Evolutionary conservation across 139 green algal genomes (phyloP).

Genomic region (Eudorina sp.): DNA sequence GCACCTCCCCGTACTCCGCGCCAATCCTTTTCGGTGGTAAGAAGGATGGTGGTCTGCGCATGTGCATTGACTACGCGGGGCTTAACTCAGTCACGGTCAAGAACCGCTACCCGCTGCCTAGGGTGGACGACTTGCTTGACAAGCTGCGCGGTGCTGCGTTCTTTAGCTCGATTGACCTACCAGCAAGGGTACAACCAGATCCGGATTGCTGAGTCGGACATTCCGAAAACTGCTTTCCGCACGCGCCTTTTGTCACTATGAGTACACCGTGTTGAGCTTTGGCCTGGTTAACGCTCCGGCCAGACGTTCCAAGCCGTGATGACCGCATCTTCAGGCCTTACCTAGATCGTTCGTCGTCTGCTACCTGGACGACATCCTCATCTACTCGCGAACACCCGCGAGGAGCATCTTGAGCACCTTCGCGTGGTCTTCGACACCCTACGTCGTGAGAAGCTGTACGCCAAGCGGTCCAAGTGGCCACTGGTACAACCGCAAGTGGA

Average conservation of each 20-base stretch:
- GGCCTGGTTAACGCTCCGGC: constrained; percentile 37
- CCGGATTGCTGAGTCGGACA: neutral
- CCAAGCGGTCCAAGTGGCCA: constrained; percentile 63
- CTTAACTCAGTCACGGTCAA: constrained; percentile 50
- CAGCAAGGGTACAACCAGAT: constrained; percentile 27
- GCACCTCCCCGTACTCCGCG: neutral
- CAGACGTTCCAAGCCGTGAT: constrained; percentile 52
- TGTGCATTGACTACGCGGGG: constrained; percentile 47
- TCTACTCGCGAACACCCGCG: constrained; percentile 50
- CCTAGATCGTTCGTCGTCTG: constrained; percentile 64
- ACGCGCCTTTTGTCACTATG: constrained; percentile 58
- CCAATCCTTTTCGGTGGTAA: constrained; percentile 15
- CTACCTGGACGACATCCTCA: constrained; percentile 73
- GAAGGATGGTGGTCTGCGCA: constrained; percentile 50
- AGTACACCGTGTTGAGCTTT: constrained; percentile 59
- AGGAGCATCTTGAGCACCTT: constrained; percentile 64
- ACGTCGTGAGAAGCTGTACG: constrained; percentile 58
- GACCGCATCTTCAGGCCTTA: constrained; percentile 58
- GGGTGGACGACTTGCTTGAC: neutral
- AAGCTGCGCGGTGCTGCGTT: neutral
- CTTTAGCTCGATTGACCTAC: neutral
- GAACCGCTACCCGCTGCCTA: constrained; percentile 45
- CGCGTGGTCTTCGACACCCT: constrained; percentile 54
- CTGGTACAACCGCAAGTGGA: constrained; percentile 35
- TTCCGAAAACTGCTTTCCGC: constrained; percentile 32